Base-by-base conservation (phyloP, 140 eudicot species). In the Erigeron philadelphicus region DNA sequence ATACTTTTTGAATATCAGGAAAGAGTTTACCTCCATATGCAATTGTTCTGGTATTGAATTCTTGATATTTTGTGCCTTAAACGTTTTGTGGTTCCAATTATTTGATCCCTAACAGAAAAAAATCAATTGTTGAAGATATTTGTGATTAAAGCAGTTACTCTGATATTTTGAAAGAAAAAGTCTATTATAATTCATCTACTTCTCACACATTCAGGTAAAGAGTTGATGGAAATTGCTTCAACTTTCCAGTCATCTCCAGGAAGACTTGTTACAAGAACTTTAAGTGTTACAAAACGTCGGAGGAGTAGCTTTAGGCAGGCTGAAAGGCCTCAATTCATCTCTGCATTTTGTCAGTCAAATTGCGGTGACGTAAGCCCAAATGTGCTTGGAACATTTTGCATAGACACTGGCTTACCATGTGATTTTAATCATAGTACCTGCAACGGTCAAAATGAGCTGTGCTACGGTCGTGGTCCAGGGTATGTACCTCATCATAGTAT, bases 201-300 rank as follows among this genome's bases (percentile, higher is more conserved):
- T 31, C 38, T 4, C 38, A 31, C 38, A 31, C 38, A 31, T 31
- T 31, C 91, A 91, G 97, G 84, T 81, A 90, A 82, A 67, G 79
- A 84, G 79, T 78, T 91, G 38, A 79, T 86, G 80, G 95, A 86
- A 53, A 82, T 88, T 74, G 97, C 97, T 78, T 84, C 95, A n/a
- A 78, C 89, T 40, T 81, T 86, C 70, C 68, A 62, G 81, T 74
- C 95, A 60, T 79, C 83, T 70, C 70, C 90, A 9, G 96, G 96
- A 25, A 84, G 70, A 81, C 80, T 67, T 55, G 81, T 83, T 47
- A 88, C 92, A 59, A 81, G 73, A 85, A 72, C 65, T 61, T 48
- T 74, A 73, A 88, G 96, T 75, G 67, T 86, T 74, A 76, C 96
- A 49, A 82, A 75, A 73, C 87, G 97, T 11, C 92, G 88, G 17